Evolutionary conservation across 495 filamentous ascomycete species (phyloP).

Genomic region (Podospora anserina): DNA sequence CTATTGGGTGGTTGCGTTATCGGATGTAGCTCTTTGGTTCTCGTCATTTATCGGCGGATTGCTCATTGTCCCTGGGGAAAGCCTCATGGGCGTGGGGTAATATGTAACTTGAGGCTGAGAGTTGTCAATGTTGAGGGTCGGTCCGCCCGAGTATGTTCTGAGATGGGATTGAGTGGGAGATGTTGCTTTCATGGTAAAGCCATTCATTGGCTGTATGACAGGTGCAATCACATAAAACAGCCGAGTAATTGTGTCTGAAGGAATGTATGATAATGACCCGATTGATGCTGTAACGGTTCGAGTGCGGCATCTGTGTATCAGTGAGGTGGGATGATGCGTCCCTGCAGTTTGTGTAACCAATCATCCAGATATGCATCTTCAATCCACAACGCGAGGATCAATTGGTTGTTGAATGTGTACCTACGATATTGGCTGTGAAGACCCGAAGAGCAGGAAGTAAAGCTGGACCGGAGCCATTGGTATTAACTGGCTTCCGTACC

Average conservation of each 20-base stretch:
- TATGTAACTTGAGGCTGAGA: not conserved
- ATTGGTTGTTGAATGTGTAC: too few species aligned
- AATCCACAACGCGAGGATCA: too few species aligned
- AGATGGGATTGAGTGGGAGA: not conserved
- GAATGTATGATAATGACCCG: not conserved
- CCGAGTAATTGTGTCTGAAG: not conserved
- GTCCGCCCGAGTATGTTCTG: not conserved
- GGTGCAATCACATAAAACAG: not conserved
- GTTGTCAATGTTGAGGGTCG: not conserved
- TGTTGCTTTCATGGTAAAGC: not conserved
- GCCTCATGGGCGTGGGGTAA: not conserved
- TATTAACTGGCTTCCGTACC: too few species aligned
- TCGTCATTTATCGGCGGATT: not conserved
- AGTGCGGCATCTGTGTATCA: not conserved
- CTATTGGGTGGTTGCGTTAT: not conserved
- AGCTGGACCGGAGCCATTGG: too few species aligned
- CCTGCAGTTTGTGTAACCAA: not conserved
- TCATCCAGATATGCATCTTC: too few species aligned
- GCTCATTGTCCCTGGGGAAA: not conserved
- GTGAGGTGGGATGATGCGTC: not conserved
- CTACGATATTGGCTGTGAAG: too few species aligned
- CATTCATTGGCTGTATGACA: not conserved
- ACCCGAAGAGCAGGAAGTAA: too few species aligned
- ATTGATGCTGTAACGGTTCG: not conserved
- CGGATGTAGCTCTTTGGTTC: not conserved